phyloP scores from a whole-genome alignment of 495 filamentous ascomycete species.

The Neohortaea acidophila region DNA sequence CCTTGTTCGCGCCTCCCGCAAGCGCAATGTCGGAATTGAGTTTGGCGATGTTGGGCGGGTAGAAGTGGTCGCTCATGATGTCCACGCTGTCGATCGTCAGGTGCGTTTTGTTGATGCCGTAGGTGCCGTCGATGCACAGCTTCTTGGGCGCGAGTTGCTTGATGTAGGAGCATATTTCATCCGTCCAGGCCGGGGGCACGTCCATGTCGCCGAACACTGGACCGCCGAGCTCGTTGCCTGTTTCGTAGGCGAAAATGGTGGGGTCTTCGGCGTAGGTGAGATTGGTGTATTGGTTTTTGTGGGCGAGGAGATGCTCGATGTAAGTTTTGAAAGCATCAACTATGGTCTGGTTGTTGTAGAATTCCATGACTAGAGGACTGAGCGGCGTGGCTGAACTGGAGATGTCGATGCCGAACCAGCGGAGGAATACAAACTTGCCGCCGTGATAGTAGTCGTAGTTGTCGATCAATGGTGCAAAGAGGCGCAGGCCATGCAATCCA shows the following conservation, averaged over 20 bases:
- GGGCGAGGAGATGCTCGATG: slow-evolving; percentile 34
- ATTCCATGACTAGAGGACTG: slow-evolving; percentile 33
- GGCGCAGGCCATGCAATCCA: slow-evolving; percentile 33
- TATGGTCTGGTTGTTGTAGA: slow-evolving; percentile 37
- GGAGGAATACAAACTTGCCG: slow-evolving; percentile 42
- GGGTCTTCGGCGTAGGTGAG: slow-evolving; percentile 40
- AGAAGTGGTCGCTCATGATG: slow-evolving; percentile 40
- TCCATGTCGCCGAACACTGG: slow-evolving; percentile 35
- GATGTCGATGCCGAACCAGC: slow-evolving; percentile 38
- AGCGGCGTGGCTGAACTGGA: slow-evolving; percentile 8
- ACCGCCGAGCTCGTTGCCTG: slow-evolving; percentile 39
- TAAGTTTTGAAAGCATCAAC: slow-evolving; percentile 38
- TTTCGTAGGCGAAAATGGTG: slow-evolving; percentile 42
- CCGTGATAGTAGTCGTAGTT: slow-evolving; percentile 42
- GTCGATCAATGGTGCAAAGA: slow-evolving; percentile 36
- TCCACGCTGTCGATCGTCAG: slow-evolving; percentile 34
- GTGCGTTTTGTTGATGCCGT: slow-evolving; percentile 38
- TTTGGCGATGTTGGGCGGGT: slow-evolving; percentile 32
- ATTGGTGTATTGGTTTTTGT: slow-evolving; percentile 39
- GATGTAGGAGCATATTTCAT: slow-evolving; percentile 33
- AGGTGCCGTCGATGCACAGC: slow-evolving; percentile 39
- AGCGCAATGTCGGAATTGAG: slow-evolving; percentile 30
- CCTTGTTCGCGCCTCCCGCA: slow-evolving; percentile 29
- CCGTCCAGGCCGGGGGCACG: slow-evolving; percentile 34
- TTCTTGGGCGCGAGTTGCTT: slow-evolving; percentile 37